phyloP scores from a whole-genome alignment of 1,284 basidiomycete species.

The Pyrrhoderma lamaoense region DNA sequence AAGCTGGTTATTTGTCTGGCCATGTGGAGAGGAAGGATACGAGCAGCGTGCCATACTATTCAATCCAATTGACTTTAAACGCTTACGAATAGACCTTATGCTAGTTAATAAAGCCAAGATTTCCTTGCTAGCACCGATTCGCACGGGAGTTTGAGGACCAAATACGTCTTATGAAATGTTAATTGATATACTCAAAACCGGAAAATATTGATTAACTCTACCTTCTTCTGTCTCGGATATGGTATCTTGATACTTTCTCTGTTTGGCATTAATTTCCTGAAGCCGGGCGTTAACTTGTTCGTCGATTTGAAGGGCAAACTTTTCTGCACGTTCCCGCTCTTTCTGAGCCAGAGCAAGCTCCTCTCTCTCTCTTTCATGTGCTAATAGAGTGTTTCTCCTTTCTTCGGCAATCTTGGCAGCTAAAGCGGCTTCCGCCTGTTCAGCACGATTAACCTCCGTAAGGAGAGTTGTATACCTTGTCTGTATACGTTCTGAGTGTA shows the following conservation, averaged over 20 bases:
- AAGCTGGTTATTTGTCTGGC: constrained; percentile 36
- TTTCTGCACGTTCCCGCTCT: constrained; percentile 18
- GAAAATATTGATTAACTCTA: not conserved
- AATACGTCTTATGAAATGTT: constrained; percentile 11
- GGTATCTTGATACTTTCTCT: constrained; percentile 8
- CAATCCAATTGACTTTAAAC: constrained; percentile 32
- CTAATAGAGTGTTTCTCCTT: constrained; percentile 31
- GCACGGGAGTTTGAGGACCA: constrained; percentile 6
- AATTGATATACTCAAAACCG: not conserved
- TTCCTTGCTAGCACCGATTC: constrained; percentile 5
- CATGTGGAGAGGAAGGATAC: constrained; percentile 4
- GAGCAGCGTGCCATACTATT: constrained; percentile 34
- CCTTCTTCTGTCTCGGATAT: constrained; percentile 21
- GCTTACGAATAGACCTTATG: constrained; percentile 16
- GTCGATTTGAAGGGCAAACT: constrained; percentile 18
- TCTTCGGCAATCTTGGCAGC: constrained; percentile 46
- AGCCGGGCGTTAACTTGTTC: constrained; percentile 20
- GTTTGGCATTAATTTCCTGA: constrained; percentile 19
- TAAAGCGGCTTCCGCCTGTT: constrained; percentile 10
- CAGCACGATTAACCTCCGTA: constrained; percentile 2
- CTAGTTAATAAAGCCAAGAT: constrained; percentile 6
- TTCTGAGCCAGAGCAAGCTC: constrained; percentile 5
- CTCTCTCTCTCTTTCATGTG: constrained; percentile 17
- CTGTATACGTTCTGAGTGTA: constrained; percentile 5
- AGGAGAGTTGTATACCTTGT: constrained; percentile 1